Evolutionary conservation across 2,329 filamentous ascomycete genomes (phyloP).

Genomic region (Plectosphaerella cucumerina): DNA sequence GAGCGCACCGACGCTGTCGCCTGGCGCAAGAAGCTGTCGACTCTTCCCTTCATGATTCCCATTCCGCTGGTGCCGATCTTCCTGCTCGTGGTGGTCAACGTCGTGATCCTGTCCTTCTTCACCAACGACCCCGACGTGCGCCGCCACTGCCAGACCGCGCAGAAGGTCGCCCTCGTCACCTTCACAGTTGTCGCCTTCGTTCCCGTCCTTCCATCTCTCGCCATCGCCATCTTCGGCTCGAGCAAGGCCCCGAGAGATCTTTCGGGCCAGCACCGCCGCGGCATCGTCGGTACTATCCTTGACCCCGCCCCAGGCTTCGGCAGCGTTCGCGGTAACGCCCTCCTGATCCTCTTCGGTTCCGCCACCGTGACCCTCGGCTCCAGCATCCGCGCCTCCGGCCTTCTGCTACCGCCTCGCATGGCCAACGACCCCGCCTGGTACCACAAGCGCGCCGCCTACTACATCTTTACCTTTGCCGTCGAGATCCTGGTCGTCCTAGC

Average conservation of each 20-base stretch:
- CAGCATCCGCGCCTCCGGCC: conserved; percentile 59
- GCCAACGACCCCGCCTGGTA: conserved; percentile 60
- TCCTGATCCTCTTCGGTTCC: conserved; percentile 56
- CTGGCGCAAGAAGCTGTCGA: conserved; percentile 57
- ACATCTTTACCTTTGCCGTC: conserved; percentile 72
- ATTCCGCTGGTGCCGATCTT: conserved; percentile 62
- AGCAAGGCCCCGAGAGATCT: conserved; percentile 45
- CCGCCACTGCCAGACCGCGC: conserved; percentile 1
- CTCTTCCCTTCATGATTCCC: conserved; percentile 59
- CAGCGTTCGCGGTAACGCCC: conserved; percentile 61
- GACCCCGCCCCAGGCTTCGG: conserved; percentile 58
- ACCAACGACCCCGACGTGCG: conserved; percentile 2
- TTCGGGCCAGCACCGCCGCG: conserved; percentile 63
- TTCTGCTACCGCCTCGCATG: conserved; percentile 44
- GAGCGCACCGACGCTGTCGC: conserved; percentile 48
- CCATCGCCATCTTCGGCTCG: conserved; percentile 46
- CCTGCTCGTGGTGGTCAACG: conserved; percentile 33
- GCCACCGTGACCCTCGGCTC: conserved; percentile 64
- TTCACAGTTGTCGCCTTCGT: conserved; percentile 3
- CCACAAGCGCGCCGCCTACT: conserved; percentile 69
- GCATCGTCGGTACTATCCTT: conserved; percentile 57
- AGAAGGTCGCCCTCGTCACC: background rate
- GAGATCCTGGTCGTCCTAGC: conserved; percentile 67
- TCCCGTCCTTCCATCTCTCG: conserved; percentile 10
- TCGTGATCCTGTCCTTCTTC: conserved; percentile 3